A percentile compares a stretch with the other conserved stretches of the same genome.
Conservation (phyloP, 2,329 filamentous ascomycete genomes). For the Blastomyces gilchristii region DNA sequence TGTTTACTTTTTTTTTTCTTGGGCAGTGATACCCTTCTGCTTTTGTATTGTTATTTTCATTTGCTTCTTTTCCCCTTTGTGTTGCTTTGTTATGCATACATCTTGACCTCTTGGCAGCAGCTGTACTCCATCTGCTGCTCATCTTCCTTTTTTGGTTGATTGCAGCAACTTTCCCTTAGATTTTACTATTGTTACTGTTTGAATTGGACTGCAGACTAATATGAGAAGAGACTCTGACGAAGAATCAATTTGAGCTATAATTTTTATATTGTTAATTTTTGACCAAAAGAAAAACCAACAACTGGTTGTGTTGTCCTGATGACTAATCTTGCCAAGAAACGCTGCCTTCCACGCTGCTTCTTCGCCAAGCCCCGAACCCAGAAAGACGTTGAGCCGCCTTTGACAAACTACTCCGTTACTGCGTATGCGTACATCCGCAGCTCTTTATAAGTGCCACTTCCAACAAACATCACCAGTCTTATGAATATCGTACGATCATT, state of each 20-base stretch:
- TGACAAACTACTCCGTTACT: no score
- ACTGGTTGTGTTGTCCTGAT: neutral
- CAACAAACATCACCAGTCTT: neutral
- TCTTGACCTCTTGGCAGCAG: neutral
- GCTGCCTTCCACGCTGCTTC: neutral
- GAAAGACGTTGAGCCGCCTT: neutral
- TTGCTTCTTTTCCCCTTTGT: neutral
- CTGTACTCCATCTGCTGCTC: no score
- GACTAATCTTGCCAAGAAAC: neutral
- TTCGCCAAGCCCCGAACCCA: neutral
- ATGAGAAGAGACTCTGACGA: neutral
- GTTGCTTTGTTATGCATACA: neutral
- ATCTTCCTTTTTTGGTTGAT: neutral
- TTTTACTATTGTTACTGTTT: neutral
- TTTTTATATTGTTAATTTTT: neutral
- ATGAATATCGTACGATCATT: neutral
- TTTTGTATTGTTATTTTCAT: neutral
- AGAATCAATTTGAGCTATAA: neutral
- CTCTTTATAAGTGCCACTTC: neutral
- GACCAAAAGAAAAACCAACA: neutral
- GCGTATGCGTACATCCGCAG: neutral
- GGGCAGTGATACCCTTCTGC: slow-evolving; percentile 1
- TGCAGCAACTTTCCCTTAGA: neutral
- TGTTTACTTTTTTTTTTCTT: neutral
- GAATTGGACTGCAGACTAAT: neutral